These are phyloP conservation scores for Adansonia gregorii DNA, from an alignment of 441 rosid species.

Conservation along the genomic window DNA sequence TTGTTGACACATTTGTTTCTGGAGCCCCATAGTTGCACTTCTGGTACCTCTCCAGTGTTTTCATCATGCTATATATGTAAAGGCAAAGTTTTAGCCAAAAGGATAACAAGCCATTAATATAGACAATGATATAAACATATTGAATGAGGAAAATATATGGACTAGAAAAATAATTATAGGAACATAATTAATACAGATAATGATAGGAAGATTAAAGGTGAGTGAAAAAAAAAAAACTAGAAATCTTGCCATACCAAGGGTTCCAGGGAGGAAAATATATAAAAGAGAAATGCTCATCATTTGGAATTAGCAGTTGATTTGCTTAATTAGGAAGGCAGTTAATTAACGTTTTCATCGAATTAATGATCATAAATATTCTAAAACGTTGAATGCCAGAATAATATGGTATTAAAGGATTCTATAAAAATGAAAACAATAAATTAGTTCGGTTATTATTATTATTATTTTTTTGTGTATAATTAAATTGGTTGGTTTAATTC, in stretches of 20 bases:
- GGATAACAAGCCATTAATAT: background rate
- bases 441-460: background rate
- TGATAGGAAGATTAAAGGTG: no score
- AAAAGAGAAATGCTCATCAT: no score
- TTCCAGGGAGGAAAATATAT: no score
- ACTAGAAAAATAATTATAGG: no score
- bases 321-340: no score
- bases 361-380: background rate
- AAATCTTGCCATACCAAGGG: no score
- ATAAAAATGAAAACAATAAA: background rate
- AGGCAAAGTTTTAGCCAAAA: background rate
- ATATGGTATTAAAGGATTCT: background rate
- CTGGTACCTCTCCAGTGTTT: slow-evolving; percentile 95
- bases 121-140: background rate
- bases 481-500: background rate
- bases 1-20: slow-evolving; percentile 75
- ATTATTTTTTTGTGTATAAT: background rate
- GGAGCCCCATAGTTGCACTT: slow-evolving; percentile 97
- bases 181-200: no score
- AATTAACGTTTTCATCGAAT: background rate
- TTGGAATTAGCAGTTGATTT: no score
- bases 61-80: slow-evolving; percentile 58
- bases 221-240: no score
- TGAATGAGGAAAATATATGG: background rate
- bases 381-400: background rate